Conservation (phyloP, 2,329 filamentous ascomycete genomes). For the Rutstroemia sydowiana region DNA sequence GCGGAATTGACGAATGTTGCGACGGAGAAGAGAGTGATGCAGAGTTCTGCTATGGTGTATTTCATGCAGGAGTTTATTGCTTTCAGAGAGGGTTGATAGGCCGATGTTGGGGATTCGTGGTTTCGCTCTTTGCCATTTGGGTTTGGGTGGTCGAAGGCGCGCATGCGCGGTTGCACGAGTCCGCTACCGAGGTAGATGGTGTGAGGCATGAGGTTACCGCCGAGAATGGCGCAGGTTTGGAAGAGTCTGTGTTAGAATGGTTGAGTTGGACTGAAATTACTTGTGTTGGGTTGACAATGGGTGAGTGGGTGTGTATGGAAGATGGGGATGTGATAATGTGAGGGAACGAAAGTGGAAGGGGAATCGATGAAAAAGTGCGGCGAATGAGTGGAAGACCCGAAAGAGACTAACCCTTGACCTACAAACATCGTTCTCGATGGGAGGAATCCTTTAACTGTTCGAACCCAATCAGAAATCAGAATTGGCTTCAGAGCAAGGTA, state of each 20-base stretch:
- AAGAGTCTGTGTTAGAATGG: slow-evolving; percentile 39
- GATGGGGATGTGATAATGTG: too few relatives aligned
- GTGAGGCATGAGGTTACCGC: slow-evolving; percentile 67
- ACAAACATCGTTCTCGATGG: slow-evolving; percentile 51
- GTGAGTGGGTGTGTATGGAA: too few relatives aligned
- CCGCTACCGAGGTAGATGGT: slow-evolving; percentile 62
- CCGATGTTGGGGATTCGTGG: slow-evolving; percentile 34
- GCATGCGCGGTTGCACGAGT: slow-evolving; percentile 58
- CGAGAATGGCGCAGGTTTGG: slow-evolving; percentile 66
- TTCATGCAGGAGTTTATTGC: slow-evolving; percentile 66
- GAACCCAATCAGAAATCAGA: too few relatives aligned
- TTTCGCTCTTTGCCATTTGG: slow-evolving; percentile 22
- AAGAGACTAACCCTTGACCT: slow-evolving; percentile 38
- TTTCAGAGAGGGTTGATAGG: slow-evolving; percentile 62
- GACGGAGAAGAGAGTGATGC: slow-evolving; percentile 67
- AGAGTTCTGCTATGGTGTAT: slow-evolving; percentile 63
- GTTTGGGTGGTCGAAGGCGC: slow-evolving; percentile 51
- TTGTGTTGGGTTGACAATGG: too few relatives aligned
- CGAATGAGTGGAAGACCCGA: neutral
- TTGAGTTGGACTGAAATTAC: too few relatives aligned
- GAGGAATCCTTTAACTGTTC: slow-evolving; percentile 57
- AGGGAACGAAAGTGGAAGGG: neutral
- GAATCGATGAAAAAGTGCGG: neutral
- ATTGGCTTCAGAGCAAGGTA: too few relatives aligned
- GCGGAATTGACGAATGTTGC: slow-evolving; percentile 77